These are phyloP conservation scores for Saitozyma sp. DNA, from an alignment of 768 basidiomycete species.

Conservation along the genomic window DNA sequence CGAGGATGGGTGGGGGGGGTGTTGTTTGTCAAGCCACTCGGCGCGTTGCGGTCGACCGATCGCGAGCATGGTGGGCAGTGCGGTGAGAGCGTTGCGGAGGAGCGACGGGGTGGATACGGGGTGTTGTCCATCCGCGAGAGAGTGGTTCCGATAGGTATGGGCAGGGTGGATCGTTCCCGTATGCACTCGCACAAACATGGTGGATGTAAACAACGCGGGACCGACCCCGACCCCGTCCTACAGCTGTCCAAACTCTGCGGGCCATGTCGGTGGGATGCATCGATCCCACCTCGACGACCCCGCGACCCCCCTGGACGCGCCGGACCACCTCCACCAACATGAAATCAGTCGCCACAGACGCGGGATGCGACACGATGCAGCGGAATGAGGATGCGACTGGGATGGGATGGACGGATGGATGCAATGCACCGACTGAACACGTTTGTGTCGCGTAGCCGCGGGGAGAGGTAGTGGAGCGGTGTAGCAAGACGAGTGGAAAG, in stretches of 20 bases:
- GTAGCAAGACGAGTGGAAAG: not conserved
- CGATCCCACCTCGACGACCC: no score
- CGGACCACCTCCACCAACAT: not conserved
- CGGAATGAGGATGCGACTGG: no score
- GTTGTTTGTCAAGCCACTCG: no score
- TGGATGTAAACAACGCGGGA: not conserved
- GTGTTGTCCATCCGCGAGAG: not conserved
- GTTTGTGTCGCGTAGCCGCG: no score
- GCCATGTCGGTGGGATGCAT: no score
- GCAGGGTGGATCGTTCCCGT: no score
- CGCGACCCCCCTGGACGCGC: not conserved
- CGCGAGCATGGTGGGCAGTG: not conserved
- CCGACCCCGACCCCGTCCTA: no score
- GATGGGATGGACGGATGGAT: no score
- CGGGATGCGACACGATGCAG: no score
- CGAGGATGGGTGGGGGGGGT: not conserved
- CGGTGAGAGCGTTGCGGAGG: not conserved
- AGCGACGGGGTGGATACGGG: not conserved
- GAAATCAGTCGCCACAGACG: constrained; percentile 6
- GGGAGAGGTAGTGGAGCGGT: not conserved
- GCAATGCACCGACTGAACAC: no score
- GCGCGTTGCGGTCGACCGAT: no score
- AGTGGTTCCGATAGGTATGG: not conserved
- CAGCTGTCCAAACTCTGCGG: no score
- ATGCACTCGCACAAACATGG: not conserved